Base-by-base conservation (phyloP, 106 monocot species). In the Posidonia australis region DNA sequence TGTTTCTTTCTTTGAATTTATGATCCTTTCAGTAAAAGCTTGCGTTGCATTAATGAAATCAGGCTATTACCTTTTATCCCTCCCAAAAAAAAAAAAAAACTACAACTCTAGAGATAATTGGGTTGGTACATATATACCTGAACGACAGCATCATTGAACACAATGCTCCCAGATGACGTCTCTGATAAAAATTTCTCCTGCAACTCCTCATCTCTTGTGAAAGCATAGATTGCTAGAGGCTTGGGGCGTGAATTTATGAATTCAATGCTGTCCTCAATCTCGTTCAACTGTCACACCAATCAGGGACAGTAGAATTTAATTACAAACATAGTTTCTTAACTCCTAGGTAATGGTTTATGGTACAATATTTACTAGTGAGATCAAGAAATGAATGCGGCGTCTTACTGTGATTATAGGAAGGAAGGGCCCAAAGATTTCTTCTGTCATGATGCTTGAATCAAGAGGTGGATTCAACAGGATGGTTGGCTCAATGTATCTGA, bases 401-500 rank as follows among this genome's bases (percentile, higher is more conserved):
- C 75, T 77, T 70, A 90, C 94, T 36, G 90, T 90, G 72, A 96
- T 90, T 16, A 74, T 51, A 14, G 73, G 73, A 66, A 74, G 73
- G 22, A 74, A 30, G 18, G 73, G 73, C 5, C 73, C 73, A 27
- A 74, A 98, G 63, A 98, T 98, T 72, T 98, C 90, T 54, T 87
- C 90, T 0, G 68, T 87, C 96, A 90, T 98, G 56, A 98, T 82
- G 70, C 70, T 75, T 5, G 90, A 64, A 68, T 98, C 80, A 2
- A 87, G 70, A 9, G 90, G 90, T 36, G 90, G 90, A 69, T 98
- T 73, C 18, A 98, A 6, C 28, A 98, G 58, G 56, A 98, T 80
- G 1, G 96, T 98, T 36, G 90, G 96, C 65, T 90, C 87, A 19
- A 98, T 83, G 48, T 65, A 79, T 78, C 90, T 98, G 36, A 58